A percentile compares a stretch with the other conserved stretches of the same genome.
Conservation (phyloP, 2,329 filamentous ascomycete genomes). For the Pestalotiopsis sp. region DNA sequence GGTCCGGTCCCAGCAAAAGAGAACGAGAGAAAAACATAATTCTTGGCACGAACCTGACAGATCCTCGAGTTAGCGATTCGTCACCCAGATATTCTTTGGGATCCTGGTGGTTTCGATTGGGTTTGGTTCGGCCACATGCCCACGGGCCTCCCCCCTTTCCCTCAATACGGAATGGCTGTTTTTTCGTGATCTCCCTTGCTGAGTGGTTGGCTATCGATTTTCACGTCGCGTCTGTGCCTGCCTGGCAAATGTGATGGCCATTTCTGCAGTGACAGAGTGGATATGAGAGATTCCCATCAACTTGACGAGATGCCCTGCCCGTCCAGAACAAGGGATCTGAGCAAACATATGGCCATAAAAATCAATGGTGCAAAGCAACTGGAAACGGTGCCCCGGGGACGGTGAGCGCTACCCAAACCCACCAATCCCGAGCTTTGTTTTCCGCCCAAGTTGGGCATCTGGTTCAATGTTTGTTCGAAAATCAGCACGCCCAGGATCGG, state of each 20-base stretch:
- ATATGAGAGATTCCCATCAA: neutral
- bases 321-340: neutral
- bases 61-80: neutral
- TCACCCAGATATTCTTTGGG: neutral
- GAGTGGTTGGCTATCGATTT: neutral
- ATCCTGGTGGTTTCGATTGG: slow-evolving; percentile 5
- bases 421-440: neutral
- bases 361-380: neutral
- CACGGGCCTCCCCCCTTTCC: slow-evolving; percentile 7
- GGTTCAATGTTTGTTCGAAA: neutral
- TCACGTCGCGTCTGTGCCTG: neutral
- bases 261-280: neutral
- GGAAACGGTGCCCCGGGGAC: neutral
- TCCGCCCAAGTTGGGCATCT: neutral
- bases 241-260: neutral
- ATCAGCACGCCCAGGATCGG: neutral
- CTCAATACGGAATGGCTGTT: neutral
- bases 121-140: slow-evolving; percentile 5
- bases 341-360: neutral
- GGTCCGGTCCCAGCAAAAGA: neutral
- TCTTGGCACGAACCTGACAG: neutral
- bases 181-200: neutral
- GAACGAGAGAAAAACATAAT: neutral
- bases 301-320: neutral
- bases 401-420: neutral